Conservation (phyloP, 257 asterid species). For the Solanum chmielewskii region DNA sequence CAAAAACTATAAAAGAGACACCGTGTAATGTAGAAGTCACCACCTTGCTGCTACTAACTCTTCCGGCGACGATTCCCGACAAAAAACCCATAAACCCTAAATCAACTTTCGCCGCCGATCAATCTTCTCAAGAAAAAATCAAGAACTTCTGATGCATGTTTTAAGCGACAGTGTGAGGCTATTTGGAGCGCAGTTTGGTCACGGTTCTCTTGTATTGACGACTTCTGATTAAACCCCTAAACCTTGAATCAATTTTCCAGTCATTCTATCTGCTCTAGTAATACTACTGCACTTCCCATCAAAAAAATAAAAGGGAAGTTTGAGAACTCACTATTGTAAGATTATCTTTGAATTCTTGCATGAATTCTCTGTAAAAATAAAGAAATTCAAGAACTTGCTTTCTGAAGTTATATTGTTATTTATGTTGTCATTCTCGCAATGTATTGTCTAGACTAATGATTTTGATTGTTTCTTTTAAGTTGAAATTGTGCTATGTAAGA, state of each 20-base stretch:
- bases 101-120: background rate
- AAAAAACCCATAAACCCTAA: slow-evolving; percentile 1
- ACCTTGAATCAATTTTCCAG: background rate
- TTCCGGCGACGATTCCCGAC: background rate
- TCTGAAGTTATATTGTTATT: no score
- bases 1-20: background rate
- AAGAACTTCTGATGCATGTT: background rate
- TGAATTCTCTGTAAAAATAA: background rate
- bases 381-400: background rate
- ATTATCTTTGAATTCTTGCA: background rate
- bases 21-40: background rate
- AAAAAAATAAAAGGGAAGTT: background rate
- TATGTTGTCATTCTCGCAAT: no score
- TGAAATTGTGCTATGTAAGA: background rate
- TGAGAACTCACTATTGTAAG: background rate
- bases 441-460: background rate
- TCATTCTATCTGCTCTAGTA: no score
- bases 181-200: background rate
- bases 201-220: background rate
- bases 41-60: background rate
- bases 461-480: background rate
- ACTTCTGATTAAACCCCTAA: background rate
- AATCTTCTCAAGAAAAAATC: background rate
- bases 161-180: background rate
- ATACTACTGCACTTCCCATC: background rate